phyloP scores from a whole-genome alignment of 495 filamentous ascomycete species.

The Haplographium delicatum region DNA sequence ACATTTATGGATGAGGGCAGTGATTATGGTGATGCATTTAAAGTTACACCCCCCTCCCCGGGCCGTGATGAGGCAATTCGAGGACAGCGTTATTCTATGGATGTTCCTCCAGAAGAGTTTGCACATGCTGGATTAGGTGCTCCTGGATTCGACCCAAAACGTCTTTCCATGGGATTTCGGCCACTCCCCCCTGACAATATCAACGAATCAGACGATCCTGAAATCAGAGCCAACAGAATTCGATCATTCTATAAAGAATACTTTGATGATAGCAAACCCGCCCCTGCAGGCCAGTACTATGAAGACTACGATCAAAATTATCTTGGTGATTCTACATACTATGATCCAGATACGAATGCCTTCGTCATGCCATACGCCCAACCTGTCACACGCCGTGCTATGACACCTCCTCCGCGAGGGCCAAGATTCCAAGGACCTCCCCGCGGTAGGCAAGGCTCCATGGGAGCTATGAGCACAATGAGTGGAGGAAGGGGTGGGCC shows the following conservation, averaged over 20 bases:
- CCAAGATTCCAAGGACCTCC: conserved; percentile 62
- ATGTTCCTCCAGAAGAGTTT: conserved; percentile 22
- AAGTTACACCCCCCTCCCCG: conserved; percentile 45
- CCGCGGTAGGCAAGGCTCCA: conserved; percentile 31
- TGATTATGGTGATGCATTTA: conserved; percentile 58
- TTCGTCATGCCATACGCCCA: conserved; percentile 78
- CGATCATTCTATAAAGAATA: conserved; percentile 99
- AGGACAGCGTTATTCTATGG: conserved; percentile 25
- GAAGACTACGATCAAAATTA: conserved; percentile 66
- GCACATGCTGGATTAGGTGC: conserved; percentile 38
- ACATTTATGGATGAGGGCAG: conserved; percentile 31
- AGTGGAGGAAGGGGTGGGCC: conserved; percentile 25
- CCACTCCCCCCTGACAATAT: conserved; percentile 78
- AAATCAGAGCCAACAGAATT: conserved; percentile 92
- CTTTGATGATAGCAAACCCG: conserved; percentile 77
- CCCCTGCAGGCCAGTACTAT: conserved; percentile 49
- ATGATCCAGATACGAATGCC: conserved; percentile 67
- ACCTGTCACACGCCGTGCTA: conserved; percentile 80
- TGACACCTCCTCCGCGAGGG: conserved; percentile 88
- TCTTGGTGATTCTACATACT: conserved; percentile 58
- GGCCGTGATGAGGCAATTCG: conserved; percentile 14
- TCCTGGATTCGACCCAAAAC: conserved; percentile 58
- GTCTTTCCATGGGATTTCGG: conserved; percentile 85
- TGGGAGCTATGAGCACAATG: conserved; percentile 26
- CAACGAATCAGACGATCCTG: conserved; percentile 78